These are phyloP conservation scores for Cercospora canescens DNA, from an alignment of 2,329 filamentous ascomycete genomes.

Conservation along the genomic window DNA sequence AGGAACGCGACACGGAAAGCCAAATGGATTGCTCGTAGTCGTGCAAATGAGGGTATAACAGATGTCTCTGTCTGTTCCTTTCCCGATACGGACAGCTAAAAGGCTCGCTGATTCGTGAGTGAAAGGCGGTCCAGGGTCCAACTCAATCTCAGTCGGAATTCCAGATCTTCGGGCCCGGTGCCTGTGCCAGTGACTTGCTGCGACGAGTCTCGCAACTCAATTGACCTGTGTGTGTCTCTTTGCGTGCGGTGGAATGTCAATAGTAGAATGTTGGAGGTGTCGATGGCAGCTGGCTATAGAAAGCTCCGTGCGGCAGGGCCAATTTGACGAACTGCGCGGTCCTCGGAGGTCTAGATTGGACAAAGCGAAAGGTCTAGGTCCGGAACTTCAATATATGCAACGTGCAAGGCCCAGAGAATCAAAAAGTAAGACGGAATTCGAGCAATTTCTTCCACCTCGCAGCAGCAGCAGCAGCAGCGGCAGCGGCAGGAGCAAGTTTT, in stretches of 20 bases:
- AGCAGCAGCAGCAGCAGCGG: no score
- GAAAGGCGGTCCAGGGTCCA: neutral
- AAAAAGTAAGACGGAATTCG: neutral
- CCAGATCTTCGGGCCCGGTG: neutral
- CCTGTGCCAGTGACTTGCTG: no score
- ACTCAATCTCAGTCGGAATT: neutral
- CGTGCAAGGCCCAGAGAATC: neutral
- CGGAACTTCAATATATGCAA: neutral
- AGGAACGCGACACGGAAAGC: neutral
- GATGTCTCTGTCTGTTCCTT: neutral
- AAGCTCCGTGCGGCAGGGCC: neutral
- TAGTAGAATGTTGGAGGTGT: neutral
- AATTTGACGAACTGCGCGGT: neutral
- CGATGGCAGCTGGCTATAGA: neutral
- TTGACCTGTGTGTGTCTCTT: neutral
- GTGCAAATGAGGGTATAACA: neutral
- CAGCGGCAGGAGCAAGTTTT: constrained; percentile 1
- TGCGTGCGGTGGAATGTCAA: neutral
- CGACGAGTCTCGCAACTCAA: neutral
- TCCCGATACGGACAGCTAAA: constrained; percentile 7
- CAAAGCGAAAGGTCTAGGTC: neutral
- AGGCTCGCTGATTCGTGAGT: neutral
- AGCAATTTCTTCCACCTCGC: neutral
- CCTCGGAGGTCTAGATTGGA: neutral
- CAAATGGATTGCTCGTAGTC: neutral